Base-by-base conservation (phyloP, 2,329 filamentous ascomycete genomes). In the Diaporthe eres region DNA sequence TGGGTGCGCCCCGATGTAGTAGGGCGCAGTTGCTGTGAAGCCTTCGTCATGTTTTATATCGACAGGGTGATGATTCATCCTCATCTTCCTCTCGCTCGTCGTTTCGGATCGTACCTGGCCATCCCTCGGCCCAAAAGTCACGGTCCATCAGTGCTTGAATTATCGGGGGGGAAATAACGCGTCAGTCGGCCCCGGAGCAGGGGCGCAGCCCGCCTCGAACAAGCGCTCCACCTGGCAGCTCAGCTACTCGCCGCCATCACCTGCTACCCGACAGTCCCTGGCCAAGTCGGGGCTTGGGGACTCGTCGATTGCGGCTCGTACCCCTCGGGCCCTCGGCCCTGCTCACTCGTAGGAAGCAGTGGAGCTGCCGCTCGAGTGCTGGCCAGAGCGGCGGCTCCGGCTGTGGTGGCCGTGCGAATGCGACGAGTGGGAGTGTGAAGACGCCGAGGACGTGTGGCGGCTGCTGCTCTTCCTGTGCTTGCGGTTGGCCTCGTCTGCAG, bases 311-410 rank as follows among this genome's bases (percentile, higher is more conserved):
- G 31, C n/a, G 4, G 34, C 31, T 67, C 42, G 28, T 47, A 34
- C 7, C 55, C 55, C 25, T 63, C 8, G n/a, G 57, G 10, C 44
- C 10, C 68, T 65, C 34, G 51, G n/a, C 49, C 37, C 39, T 44
- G 25, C 77, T 85, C 85, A 91, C 77, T 92, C 90, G 79, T 90
- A 88, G 31, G 90, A 92, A 53, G 89, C 87, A 74, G 89, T 91
- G 67, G 90, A 92, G 82, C 89, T 91, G 86, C 90, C 91, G 85
- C 90, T 91, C 74, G 90, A 92, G 82, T 92, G 89, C 77, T 88
- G 86, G 34, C 89, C 89, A 31, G 89, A 90, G 78, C 88, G 86
- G 77, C 88, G 85, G 82, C 86, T 84, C 80, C 85, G 83, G 75
- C 83, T 82, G 77, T 85, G 85, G 79, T 86, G 86, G 19, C 73